Base-by-base conservation (phyloP, 441 rosid genomes). In the Theobroma grandiflorum region DNA sequence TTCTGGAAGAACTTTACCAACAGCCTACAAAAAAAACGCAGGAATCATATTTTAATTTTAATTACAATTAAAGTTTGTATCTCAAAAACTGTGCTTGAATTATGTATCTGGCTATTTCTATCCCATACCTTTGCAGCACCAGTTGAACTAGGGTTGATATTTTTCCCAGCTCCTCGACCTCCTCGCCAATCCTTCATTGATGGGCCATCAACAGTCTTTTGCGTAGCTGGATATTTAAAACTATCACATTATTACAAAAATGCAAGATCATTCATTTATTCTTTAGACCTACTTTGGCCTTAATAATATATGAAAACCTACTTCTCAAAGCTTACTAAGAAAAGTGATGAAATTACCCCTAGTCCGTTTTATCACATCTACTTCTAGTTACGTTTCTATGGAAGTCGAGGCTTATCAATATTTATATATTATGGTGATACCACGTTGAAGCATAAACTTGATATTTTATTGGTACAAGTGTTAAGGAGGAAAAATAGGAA, bases 111-210 rank as follows among this genome's bases (percentile, higher is more conserved):
- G 63, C 26, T 53, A 16, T 38, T 31, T 47, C 55, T 18, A 52
- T 16, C 8, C 20, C 82, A 78, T 85, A 95, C 99, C 95, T 94
- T 97, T 11, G 99, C 99, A 78, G 99, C 99, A 67, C 98, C 99
- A 61, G 99, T 97, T 47, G 99, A 95, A 85, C 99, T 97, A 74
- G 99, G 99, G 87, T 95, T 97, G 84, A 97, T 97, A 85, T 97
- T 97, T 88, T 97, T 99, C 71, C 87, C 91, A 77, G 99, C 99
- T 64, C 99, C 99, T 61, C 99, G 93, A 43, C 99, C 99, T 49
- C 99, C 99, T 84, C 99, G 86, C 99, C 99, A 97, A 86, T 97
- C 99, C 88, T 97, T 97, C 95, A 84, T 93, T 52, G 99, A 97
- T 74, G 99, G 99, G 45, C 98, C 99, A 84, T 97, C 99, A 26